Conservation (phyloP, 2,329 filamentous ascomycete genomes). For the Colletotrichum truncatum region DNA sequence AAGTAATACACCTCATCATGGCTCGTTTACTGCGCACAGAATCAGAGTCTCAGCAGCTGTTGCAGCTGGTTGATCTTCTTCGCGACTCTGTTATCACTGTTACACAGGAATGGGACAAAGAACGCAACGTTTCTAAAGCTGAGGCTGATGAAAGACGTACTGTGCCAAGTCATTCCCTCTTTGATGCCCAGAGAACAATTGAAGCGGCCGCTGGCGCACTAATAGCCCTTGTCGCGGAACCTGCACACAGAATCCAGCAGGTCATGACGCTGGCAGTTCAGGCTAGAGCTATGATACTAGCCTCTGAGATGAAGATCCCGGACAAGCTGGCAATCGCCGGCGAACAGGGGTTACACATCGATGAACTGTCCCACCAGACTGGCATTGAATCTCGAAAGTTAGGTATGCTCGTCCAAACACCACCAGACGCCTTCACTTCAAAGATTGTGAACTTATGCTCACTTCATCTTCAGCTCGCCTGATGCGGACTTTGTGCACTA, state of each 20-base stretch:
- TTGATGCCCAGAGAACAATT: conserved; percentile 42
- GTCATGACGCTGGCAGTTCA: conserved; percentile 45
- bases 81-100: neutral
- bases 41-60: neutral
- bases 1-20: neutral
- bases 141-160: neutral
- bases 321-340: conserved; percentile 40
- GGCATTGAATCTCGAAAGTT: conserved; percentile 42
- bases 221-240: conserved; percentile 43
- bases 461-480: conserved; percentile 41
- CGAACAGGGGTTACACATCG: conserved; percentile 37
- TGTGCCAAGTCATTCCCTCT: conserved; percentile 31
- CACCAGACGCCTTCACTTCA: neutral
- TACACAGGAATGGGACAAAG: neutral
- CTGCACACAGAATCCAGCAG: conserved; percentile 41
- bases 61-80: neutral
- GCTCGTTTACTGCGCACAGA: neutral
- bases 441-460: neutral
- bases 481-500: conserved; percentile 44
- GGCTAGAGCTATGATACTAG: conserved; percentile 43
- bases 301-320: conserved; percentile 41
- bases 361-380: conserved; percentile 33
- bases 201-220: conserved; percentile 42
- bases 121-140: neutral
- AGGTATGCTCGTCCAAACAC: conserved; percentile 32